Conservation (phyloP, 768 basidiomycete genomes). For the Panellus pusillus region DNA sequence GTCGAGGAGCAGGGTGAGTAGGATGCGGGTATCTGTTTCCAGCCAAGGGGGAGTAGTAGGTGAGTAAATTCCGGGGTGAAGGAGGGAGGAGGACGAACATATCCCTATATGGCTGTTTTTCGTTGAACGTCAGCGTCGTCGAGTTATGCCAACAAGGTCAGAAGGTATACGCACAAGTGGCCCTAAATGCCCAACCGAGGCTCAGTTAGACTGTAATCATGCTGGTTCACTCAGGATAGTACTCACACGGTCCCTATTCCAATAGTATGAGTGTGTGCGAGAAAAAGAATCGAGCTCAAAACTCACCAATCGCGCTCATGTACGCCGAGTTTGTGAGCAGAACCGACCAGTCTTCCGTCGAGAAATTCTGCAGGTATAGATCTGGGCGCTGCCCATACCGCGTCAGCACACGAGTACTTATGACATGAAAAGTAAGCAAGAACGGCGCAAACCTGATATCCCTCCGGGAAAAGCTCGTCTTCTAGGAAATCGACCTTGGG, state of each 20-base stretch:
- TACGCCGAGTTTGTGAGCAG: constrained; percentile 54
- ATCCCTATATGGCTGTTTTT: constrained; percentile 51
- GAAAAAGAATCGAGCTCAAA: neutral
- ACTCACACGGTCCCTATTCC: constrained; percentile 37
- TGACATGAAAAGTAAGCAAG: too few relatives aligned
- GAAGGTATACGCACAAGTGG: constrained; percentile 38
- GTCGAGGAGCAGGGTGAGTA: constrained; percentile 49
- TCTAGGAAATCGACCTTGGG: constrained; percentile 47
- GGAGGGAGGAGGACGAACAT: constrained; percentile 27
- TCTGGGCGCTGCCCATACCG: too few relatives aligned
- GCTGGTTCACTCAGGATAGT: neutral
- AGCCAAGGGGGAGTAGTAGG: neutral
- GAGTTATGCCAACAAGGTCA: neutral
- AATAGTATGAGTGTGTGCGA: too few relatives aligned
- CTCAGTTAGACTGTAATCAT: neutral
- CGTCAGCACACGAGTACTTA: too few relatives aligned
- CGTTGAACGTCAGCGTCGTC: constrained; percentile 2
- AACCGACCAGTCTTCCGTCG: constrained; percentile 52
- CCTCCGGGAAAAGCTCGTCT: constrained; percentile 49
- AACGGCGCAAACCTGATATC: too few relatives aligned
- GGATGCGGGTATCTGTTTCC: constrained; percentile 44
- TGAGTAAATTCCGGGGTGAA: neutral
- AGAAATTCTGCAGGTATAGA: constrained; percentile 56
- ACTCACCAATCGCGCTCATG: constrained; percentile 42
- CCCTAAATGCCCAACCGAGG: constrained; percentile 28